Percentiles rank a stretch among this genome's conserved stretches.
Conservation (phyloP, 176 grass and related monocot genomes). For the Saccharum spontaneum region DNA sequence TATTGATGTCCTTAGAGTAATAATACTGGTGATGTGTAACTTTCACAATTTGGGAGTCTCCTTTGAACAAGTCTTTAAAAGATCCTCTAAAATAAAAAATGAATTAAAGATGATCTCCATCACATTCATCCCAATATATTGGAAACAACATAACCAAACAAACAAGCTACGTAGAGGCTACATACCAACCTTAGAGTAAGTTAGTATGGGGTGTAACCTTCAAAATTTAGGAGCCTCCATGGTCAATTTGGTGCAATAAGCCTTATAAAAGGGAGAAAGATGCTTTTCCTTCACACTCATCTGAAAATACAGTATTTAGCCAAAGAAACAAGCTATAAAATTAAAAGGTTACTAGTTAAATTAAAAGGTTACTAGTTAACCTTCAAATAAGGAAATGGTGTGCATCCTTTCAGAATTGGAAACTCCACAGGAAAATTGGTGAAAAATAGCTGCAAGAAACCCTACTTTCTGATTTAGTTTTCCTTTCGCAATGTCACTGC, state of each 20-base stretch:
- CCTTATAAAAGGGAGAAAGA: no score
- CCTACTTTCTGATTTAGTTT: not conserved
- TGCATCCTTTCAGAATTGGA: not conserved
- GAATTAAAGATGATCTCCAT: no score
- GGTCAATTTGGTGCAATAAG: not conserved
- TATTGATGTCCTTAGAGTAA: no score
- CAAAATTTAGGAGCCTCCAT: not conserved
- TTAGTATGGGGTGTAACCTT: not conserved
- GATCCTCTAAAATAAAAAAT: no score
- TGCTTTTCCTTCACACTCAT: not conserved
- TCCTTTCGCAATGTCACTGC: not conserved
- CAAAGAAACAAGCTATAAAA: not conserved
- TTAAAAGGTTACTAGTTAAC: not conserved
- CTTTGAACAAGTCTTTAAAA: no score
- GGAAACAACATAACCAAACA: not conserved
- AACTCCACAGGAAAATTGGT: not conserved
- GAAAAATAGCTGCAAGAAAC: not conserved
- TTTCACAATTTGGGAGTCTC: no score
- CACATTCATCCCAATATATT: no score
- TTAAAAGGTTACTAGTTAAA: not conserved
- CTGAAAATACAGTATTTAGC: not conserved
- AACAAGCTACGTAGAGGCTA: not conserved
- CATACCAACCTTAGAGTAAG: not conserved
- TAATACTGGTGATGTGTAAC: no score
- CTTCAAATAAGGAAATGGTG: not conserved